These are phyloP conservation scores for Chalaropsis thielavioides DNA, from an alignment of 2,329 filamentous ascomycete species.

Conservation along the genomic window DNA sequence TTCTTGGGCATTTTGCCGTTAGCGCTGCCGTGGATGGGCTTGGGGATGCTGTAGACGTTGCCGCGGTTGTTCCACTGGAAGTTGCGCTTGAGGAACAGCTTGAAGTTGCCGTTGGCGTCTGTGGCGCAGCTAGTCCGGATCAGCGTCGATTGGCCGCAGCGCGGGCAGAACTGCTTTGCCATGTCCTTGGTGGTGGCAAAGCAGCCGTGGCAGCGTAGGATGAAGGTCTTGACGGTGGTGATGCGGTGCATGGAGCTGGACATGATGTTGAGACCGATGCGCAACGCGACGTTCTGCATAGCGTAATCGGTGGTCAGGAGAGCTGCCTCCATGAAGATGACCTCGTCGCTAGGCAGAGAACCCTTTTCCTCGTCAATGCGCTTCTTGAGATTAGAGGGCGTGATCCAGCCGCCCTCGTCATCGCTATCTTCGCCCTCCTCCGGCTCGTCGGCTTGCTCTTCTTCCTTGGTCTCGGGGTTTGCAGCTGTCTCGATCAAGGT, in stretches of 20 bases:
- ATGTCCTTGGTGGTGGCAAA: constrained; percentile 76
- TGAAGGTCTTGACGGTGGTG: constrained; percentile 71
- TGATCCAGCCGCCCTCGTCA: constrained; percentile 66
- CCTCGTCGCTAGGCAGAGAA: constrained; percentile 27
- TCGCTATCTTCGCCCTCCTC: constrained; percentile 20
- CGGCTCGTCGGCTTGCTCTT: constrained; percentile 18
- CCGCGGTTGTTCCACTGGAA: constrained; percentile 94
- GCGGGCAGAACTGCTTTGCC: constrained; percentile 79
- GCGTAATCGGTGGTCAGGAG: constrained; percentile 90
- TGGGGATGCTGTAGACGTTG: constrained; percentile 84
- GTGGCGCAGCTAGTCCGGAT: constrained; percentile 77
- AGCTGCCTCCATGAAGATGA: constrained; percentile 63
- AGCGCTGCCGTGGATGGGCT: constrained; percentile 66
- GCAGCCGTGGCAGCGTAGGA: constrained; percentile 86
- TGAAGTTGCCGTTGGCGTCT: constrained; percentile 64
- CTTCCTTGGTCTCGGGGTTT: background rate
- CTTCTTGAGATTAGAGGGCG: constrained; percentile 77
- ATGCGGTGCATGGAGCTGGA: constrained; percentile 68
- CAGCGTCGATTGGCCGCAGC: constrained; percentile 77
- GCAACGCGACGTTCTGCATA: constrained; percentile 91
- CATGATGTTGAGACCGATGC: constrained; percentile 85
- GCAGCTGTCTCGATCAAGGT: background rate
- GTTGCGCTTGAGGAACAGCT: constrained; percentile 78
- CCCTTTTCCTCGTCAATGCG: constrained; percentile 55
- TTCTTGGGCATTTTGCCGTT: constrained; percentile 58